These are phyloP conservation scores for Przewalskia tangutica DNA, from an alignment of 257 asterid species.

Conservation along the genomic window DNA sequence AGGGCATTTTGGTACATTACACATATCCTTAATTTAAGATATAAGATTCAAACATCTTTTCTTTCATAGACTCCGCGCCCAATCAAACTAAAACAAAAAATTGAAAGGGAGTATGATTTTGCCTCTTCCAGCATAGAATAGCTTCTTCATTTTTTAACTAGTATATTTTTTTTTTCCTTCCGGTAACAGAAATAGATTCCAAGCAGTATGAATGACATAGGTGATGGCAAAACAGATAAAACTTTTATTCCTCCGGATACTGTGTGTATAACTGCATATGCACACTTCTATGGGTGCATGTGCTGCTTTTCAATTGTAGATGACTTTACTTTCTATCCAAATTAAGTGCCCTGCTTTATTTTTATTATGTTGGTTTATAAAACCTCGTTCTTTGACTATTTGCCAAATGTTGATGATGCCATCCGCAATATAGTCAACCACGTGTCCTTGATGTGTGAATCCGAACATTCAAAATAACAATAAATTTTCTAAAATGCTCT, in stretches of 20 bases:
- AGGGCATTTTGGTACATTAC: no score
- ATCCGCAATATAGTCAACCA: neutral
- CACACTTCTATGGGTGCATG: neutral
- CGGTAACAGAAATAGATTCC: neutral
- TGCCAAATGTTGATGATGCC: neutral
- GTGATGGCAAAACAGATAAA: neutral
- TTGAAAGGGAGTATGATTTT: neutral
- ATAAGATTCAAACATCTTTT: no score
- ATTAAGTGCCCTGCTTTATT: neutral
- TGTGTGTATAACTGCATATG: neutral
- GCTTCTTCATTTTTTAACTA: neutral
- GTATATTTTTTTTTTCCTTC: neutral
- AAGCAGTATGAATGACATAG: neutral
- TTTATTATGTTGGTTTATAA: neutral
- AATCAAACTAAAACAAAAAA: no score
- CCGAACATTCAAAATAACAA: neutral
- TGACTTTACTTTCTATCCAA: neutral
- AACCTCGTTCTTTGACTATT: neutral
- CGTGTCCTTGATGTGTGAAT: neutral
- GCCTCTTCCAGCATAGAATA: constrained; percentile 3
- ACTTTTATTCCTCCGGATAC: neutral
- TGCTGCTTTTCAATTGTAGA: neutral
- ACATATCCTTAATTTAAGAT: no score
- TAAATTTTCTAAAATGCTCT: constrained; percentile 7
- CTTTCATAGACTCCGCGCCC: no score